A percentile compares a stretch with the other conserved stretches of the same genome.
Evolutionary conservation across 179 eudicot species (phyloP).

Genomic region (Gypsophila paniculata): DNA sequence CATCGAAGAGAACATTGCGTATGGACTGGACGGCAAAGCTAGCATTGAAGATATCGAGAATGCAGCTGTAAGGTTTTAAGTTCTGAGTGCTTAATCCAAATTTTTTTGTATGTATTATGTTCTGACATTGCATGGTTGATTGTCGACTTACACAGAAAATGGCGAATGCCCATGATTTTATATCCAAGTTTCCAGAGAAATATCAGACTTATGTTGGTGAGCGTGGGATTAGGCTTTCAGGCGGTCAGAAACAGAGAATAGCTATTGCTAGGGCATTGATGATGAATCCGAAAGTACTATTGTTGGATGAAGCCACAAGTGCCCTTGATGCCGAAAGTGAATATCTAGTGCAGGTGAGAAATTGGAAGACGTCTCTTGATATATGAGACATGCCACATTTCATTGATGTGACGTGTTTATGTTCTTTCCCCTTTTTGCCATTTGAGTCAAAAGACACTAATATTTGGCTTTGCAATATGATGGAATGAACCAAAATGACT

Average conservation of each 20-base stretch:
- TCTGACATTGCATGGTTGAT: conserved; percentile 1
- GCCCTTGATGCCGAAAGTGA: conserved; percentile 96
- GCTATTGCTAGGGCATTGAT: conserved; percentile 91
- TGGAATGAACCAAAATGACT: not conserved
- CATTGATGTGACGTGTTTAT: not conserved
- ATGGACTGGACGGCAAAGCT: conserved; percentile 76
- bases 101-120: not conserved
- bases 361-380: not conserved
- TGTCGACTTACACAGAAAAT: conserved; percentile 52
- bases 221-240: conserved; percentile 86
- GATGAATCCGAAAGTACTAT: conserved; percentile 81
- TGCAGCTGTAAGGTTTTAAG: conserved; percentile 61
- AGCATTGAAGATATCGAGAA: conserved; percentile 63
- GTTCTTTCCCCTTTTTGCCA: not conserved
- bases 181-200: conserved; percentile 73
- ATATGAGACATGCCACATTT: not conserved
- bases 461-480: not conserved
- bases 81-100: not conserved
- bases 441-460: not conserved
- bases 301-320: conserved; percentile 91
- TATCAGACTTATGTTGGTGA: conserved; percentile 84
- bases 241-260: conserved; percentile 89
- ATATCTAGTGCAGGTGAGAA: conserved; percentile 76
- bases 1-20: conserved; percentile 81
- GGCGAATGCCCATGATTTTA: conserved; percentile 93